These are phyloP conservation scores for Phytophthora rubi DNA, from an alignment of 352 stramenopile genomes.

Conservation along the genomic window DNA sequence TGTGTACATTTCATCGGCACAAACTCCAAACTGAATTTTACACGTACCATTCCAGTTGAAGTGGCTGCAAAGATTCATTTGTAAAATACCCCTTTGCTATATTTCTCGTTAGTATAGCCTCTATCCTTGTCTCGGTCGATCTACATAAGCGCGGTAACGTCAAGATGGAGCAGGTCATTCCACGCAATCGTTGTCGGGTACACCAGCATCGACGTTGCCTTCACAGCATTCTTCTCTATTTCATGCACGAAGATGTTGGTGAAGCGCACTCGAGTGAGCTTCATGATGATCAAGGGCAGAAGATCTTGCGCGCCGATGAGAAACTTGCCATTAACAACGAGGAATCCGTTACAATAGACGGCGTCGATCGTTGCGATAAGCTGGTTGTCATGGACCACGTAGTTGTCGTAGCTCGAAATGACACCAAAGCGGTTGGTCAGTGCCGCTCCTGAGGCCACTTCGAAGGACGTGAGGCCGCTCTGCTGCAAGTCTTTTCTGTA, in stretches of 20 bases:
- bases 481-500: neutral
- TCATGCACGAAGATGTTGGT: conserved; percentile 3
- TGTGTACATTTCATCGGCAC: neutral
- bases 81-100: too few species aligned
- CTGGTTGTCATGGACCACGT: neutral
- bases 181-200: conserved; percentile 1
- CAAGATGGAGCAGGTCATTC: neutral
- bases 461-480: neutral
- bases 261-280: conserved; percentile 1
- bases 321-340: neutral
- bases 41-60: too few species aligned
- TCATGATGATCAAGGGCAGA: neutral
- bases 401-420: conserved; percentile 1
- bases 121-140: too few species aligned
- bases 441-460: neutral
- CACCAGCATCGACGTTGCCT: neutral
- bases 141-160: neutral
- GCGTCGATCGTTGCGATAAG: neutral
- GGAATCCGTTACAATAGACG: neutral
- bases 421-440: neutral
- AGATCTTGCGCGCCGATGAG: neutral
- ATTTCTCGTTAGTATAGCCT: too few species aligned
- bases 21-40: neutral
- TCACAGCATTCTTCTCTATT: neutral
- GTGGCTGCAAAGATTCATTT: too few species aligned